Evolutionary conservation across 2,329 filamentous ascomycete genomes (phyloP).

Genomic region (Arthrobotrys megalospora): DNA sequence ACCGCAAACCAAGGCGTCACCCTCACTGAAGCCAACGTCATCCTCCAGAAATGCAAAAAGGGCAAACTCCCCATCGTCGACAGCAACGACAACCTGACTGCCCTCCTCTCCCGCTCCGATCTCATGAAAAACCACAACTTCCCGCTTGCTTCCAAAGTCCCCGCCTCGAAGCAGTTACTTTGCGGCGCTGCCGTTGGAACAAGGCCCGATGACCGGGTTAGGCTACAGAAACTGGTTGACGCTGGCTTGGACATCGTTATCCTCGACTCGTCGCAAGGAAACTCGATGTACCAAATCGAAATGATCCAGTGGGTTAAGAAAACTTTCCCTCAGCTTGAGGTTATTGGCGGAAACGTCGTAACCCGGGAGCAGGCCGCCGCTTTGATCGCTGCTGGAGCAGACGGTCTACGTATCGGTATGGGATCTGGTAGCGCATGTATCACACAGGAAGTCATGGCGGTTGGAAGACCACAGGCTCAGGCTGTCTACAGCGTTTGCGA

Average conservation of each 20-base stretch:
- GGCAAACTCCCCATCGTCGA: conserved; percentile 97
- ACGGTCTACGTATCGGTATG: conserved; percentile 98
- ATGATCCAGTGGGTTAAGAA: conserved; percentile 98
- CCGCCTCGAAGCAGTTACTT: conserved; percentile 96
- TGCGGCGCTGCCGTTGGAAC: conserved; percentile 96
- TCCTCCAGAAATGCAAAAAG: conserved; percentile 96
- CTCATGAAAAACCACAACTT: conserved; percentile 99
- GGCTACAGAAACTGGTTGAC: conserved; percentile 89
- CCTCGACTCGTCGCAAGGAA: conserved; percentile 96
- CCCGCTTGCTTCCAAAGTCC: conserved; percentile 94
- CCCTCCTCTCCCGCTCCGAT: conserved; percentile 93
- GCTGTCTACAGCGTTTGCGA: conserved; percentile 90
- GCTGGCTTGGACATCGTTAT: conserved; percentile 96
- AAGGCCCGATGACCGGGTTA: conserved; percentile 89
- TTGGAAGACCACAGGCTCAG: conserved; percentile 94
- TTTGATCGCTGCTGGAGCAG: conserved; percentile 92
- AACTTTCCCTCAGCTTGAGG: conserved; percentile 86
- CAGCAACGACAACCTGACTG: conserved; percentile 84
- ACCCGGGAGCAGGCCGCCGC: conserved; percentile 94
- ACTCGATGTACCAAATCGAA: conserved; percentile 98
- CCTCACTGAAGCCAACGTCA: conserved; percentile 89
- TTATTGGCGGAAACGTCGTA: conserved; percentile 98
- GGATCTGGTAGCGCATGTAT: conserved; percentile 98
- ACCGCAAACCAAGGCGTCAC: conserved; percentile 88
- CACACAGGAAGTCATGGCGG: conserved; percentile 99